phyloP scores from a whole-genome alignment of 805 yeast genomes.

The Metschnikowia drakensbergensis region DNA sequence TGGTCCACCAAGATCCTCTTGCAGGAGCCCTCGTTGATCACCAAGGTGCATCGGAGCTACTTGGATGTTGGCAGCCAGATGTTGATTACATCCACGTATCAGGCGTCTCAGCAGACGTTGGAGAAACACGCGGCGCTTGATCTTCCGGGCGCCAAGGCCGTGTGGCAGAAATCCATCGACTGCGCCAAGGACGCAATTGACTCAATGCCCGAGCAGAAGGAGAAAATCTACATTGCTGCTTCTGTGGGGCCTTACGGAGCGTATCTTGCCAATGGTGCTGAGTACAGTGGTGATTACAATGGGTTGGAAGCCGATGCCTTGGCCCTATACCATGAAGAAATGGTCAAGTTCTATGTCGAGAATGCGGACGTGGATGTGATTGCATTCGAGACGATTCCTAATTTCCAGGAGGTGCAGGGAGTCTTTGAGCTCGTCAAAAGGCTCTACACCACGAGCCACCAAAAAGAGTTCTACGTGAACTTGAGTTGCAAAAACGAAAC shows the following conservation, averaged over 20 bases:
- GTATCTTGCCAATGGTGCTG: conserved; percentile 61
- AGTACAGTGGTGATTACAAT: conserved; percentile 67
- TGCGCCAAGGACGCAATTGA: conserved; percentile 14
- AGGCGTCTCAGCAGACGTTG: conserved; percentile 17
- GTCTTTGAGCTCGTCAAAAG: conserved; percentile 40
- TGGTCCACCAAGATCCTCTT: conserved; percentile 21
- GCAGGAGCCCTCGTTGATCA: conserved; percentile 14
- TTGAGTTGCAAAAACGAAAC: conserved; percentile 25
- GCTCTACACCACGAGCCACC: conserved; percentile 16
- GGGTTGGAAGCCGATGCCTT: conserved; percentile 36
- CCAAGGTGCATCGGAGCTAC: conserved; percentile 16
- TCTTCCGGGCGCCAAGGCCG: conserved; percentile 6
- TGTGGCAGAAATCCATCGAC: conserved; percentile 17
- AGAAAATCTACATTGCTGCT: conserved; percentile 44
- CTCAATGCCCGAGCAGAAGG: background rate
- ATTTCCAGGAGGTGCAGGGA: conserved; percentile 50
- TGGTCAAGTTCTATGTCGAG: conserved; percentile 37
- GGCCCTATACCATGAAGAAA: conserved; percentile 47
- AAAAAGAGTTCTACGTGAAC: conserved; percentile 46
- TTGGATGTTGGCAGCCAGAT: conserved; percentile 18
- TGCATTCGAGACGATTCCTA: conserved; percentile 73
- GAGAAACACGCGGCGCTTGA: conserved; percentile 13
- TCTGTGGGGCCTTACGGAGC: conserved; percentile 81
- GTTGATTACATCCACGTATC: conserved; percentile 19
- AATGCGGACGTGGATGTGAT: conserved; percentile 50